These are phyloP conservation scores for Sutorius eximius DNA, from an alignment of 1,284 basidiomycete species.

Conservation along the genomic window DNA sequence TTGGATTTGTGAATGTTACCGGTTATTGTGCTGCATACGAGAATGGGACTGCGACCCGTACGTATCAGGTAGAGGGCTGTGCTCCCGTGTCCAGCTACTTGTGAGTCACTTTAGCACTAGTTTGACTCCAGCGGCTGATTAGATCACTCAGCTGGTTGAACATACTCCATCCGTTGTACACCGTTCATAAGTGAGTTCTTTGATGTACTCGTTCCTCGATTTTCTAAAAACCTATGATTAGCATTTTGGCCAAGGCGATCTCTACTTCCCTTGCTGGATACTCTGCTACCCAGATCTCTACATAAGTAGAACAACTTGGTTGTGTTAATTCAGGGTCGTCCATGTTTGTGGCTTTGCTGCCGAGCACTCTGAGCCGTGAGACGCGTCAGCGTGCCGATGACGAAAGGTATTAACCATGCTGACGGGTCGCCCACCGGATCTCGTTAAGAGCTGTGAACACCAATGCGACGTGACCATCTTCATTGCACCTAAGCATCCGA, in stretches of 20 bases:
- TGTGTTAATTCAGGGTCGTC: neutral
- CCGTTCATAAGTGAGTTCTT: slow-evolving; percentile 49
- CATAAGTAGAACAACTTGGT: slow-evolving; percentile 4
- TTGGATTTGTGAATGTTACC: slow-evolving; percentile 58
- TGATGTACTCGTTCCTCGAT: neutral
- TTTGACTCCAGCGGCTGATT: neutral
- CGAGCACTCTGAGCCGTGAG: neutral
- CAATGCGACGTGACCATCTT: neutral
- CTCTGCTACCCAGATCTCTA: slow-evolving; percentile 6
- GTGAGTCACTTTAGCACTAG: slow-evolving; percentile 38
- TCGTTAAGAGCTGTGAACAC: neutral
- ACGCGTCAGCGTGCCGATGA: slow-evolving; percentile 5
- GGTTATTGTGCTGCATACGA: slow-evolving; percentile 61
- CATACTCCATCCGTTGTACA: slow-evolving; percentile 53
- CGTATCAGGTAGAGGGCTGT: slow-evolving; percentile 54
- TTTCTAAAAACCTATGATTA: slow-evolving; percentile 18
- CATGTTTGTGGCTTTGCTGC: neutral
- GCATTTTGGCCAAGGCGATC: slow-evolving; percentile 47
- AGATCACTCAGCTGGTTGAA: slow-evolving; percentile 49
- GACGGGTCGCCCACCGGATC: slow-evolving; percentile 6
- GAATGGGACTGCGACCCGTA: slow-evolving; percentile 51
- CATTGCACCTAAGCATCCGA: neutral
- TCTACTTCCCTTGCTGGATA: slow-evolving; percentile 41
- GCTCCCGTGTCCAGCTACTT: slow-evolving; percentile 65
- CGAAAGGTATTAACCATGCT: neutral